Conservation (phyloP, 1,139 yeast species). For the Pichia sp. region DNA sequence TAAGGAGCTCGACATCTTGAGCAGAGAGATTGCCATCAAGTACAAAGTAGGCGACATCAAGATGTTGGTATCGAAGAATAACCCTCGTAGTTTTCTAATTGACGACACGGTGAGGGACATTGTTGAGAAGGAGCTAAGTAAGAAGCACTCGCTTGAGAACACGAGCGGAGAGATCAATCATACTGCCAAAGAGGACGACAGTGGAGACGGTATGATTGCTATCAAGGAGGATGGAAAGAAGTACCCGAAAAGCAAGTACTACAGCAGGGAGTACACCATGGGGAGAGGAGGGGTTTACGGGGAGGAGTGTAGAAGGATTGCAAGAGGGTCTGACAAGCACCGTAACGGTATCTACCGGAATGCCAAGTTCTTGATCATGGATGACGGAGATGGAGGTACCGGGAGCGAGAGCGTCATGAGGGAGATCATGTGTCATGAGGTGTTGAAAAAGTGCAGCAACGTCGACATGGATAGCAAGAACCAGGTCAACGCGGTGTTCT, state of each 20-base stretch:
- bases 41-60: slow-evolving; percentile 17
- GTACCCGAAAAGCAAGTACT: slow-evolving; percentile 8
- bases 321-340: slow-evolving; percentile 2
- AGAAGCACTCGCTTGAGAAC: slow-evolving; percentile 7
- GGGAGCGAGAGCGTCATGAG: neutral
- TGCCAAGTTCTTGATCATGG: slow-evolving; percentile 9
- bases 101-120: slow-evolving; percentile 11
- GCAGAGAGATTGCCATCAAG: slow-evolving; percentile 16
- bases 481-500: slow-evolving; percentile 16
- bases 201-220: neutral
- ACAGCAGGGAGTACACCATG: slow-evolving; percentile 14
- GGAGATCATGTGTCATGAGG: slow-evolving; percentile 16
- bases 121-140: slow-evolving; percentile 5
- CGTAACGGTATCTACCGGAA: slow-evolving; percentile 18
- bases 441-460: slow-evolving; percentile 8
- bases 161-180: slow-evolving; percentile 6
- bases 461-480: slow-evolving; percentile 20
- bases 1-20: slow-evolving; percentile 14
- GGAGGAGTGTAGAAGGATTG: slow-evolving; percentile 9
- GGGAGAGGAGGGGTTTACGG: slow-evolving; percentile 21
- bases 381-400: slow-evolving; percentile 1
- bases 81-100: slow-evolving; percentile 12
- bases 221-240: neutral
- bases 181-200: neutral
- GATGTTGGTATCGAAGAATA: slow-evolving; percentile 17